Percentiles rank a stretch among this genome's conserved stretches.
Evolutionary conservation across 1,139 yeast species (phyloP).

Genomic region (Wickerhamomyces sp.): DNA sequence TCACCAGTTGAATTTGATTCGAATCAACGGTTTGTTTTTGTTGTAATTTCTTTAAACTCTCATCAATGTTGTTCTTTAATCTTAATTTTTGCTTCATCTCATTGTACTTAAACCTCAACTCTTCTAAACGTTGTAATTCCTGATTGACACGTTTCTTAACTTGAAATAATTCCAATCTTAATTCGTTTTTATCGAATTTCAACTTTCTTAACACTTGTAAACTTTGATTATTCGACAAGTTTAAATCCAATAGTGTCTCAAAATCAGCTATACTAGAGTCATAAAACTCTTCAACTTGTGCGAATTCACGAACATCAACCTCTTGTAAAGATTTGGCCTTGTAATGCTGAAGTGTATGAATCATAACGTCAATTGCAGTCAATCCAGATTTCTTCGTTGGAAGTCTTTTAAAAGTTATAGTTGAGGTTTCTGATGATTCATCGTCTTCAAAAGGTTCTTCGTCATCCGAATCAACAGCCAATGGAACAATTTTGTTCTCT

Average conservation of each 20-base stretch:
- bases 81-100: slow-evolving; percentile 3
- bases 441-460: slow-evolving; percentile 7
- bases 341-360: slow-evolving; percentile 26
- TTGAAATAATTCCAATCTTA: slow-evolving; percentile 37
- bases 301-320: neutral
- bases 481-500: neutral
- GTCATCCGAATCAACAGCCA: slow-evolving; percentile 6
- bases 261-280: slow-evolving; percentile 22
- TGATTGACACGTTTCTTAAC: slow-evolving; percentile 34
- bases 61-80: slow-evolving; percentile 22
- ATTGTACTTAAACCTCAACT: slow-evolving; percentile 31
- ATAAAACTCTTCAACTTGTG: slow-evolving; percentile 4
- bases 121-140: slow-evolving; percentile 34
- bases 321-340: slow-evolving; percentile 7
- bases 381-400: slow-evolving; percentile 25
- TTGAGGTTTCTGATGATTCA: too few species aligned
- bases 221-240: slow-evolving; percentile 37
- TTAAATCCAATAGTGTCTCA: slow-evolving; percentile 26
- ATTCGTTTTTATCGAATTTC: slow-evolving; percentile 36
- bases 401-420: slow-evolving; percentile 6
- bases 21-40: slow-evolving; percentile 1
- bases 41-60: slow-evolving; percentile 21
- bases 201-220: slow-evolving; percentile 32
- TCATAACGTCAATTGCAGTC: slow-evolving; percentile 28
- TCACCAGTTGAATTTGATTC: slow-evolving; percentile 5